These are phyloP conservation scores for Heritiera fomes DNA, from an alignment of 345 rosid genomes.

Conservation along the genomic window DNA sequence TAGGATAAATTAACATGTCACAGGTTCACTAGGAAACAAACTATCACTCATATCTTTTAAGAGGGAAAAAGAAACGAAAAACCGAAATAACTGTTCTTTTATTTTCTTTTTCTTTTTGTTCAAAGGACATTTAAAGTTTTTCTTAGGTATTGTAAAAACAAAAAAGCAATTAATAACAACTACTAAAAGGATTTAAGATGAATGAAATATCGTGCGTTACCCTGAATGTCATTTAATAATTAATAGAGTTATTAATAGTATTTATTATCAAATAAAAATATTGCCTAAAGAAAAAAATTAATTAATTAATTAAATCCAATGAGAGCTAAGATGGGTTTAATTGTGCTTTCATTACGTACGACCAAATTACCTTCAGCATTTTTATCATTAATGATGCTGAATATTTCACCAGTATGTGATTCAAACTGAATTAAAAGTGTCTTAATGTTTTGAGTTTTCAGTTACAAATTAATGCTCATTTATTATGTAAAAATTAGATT, in stretches of 20 bases:
- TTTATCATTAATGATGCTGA: not conserved
- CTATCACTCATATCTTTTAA: too few species aligned
- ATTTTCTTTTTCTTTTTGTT: not conserved
- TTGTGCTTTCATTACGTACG: not conserved
- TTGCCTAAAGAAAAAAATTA: not conserved
- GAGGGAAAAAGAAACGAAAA: too few species aligned
- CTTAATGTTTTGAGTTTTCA: slow-evolving; percentile 3
- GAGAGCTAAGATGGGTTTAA: not conserved
- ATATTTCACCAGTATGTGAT: not conserved
- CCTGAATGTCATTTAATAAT: not conserved
- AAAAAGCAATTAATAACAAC: not conserved
- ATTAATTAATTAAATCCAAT: not conserved
- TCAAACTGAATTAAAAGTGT: not conserved
- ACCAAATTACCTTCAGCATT: not conserved
- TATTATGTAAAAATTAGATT: slow-evolving; percentile 1
- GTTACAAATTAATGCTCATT: slow-evolving; percentile 24
- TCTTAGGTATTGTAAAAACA: not conserved
- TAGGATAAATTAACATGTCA: too few species aligned
- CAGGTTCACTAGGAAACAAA: too few species aligned
- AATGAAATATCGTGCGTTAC: not conserved
- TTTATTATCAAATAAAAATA: not conserved
- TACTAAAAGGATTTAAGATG: not conserved
- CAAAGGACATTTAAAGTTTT: not conserved
- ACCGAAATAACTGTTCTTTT: too few species aligned
- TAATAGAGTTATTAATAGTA: not conserved